Base-by-base conservation (phyloP, 2,329 filamentous ascomycete genomes). In the Cordyceps pruinosa region DNA sequence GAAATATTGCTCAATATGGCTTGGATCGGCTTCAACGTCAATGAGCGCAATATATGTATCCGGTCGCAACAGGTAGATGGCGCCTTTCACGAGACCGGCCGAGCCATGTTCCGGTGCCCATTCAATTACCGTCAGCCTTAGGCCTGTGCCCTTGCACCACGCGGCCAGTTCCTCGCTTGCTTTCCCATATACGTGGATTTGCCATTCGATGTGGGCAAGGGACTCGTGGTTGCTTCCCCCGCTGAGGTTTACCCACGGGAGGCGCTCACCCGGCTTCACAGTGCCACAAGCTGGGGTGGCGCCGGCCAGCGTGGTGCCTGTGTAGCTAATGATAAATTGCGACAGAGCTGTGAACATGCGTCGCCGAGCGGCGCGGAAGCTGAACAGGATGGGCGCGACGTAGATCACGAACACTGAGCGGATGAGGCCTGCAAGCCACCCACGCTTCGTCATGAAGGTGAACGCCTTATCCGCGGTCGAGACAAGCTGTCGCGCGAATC, bases 11-110 rank as follows among this genome's bases (percentile, higher is more conserved):
- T 53, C 49, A 4, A 58, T 41, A n/a, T 37, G 32, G 0, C 2
- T 30, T 1, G 32, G 1, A 21, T 35, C 34, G 2, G 34, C 49
- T 15, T 45, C 35, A 5, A 21, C 25, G 26, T 58, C 56, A 2
- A 53, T 23, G 1, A 58, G 56, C 1, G 56, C 56, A 23, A 58
- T 19, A 37, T 58, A 58, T 25, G 56, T 58, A 45, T 58, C 56
- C 3, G 56, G 56, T 12, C 56, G 26, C 17, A 58, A 13, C 10
- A 58, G 28, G 25, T 58, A 58, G 3, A 28, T 26, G 7, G 49
- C 56, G 35, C 54, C 42, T 17, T 21, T 39, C 2, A 42, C 5
- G 19, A 58, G 25, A 12, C 48, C 47, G n/a, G 56, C 56, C 9
- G 34, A 7, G 4, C 12, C 26, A 39, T 51, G 32, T 17, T 52